Base-by-base conservation (phyloP, 2,329 filamentous ascomycete species). In the Magnaporthales sp. region DNA sequence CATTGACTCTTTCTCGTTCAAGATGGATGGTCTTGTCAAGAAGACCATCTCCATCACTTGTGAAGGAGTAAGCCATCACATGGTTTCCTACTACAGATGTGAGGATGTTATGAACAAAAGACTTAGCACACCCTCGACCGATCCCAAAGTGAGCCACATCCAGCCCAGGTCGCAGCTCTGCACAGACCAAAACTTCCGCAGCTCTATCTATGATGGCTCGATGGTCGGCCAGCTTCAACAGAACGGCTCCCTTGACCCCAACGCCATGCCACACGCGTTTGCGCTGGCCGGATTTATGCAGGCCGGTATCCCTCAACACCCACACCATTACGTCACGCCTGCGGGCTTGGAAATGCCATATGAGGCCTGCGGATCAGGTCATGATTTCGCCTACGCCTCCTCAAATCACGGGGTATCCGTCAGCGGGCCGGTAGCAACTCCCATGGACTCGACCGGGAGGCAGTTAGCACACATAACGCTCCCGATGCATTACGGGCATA, bases 1-100 rank as follows among this genome's bases (percentile, higher is more conserved):
- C 13, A 86, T 94, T n/a, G 93, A 96, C 77, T 93, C 90, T 0
- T 97, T 97, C 72, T 87, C 88, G 31, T 97, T 97, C 83, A 95
- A 95, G 73, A 82, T 87, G 15, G 85, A 87, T 1, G 93, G 93
- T 0, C 79, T 97, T 54, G 86, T 97, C 69, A 97, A 97, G 83
- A 97, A 97, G 81, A 97, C 93, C 0, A 93, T 97, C 77, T 94
- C 90, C 71, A 86, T 97, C 54, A 87, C 85, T 2, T 87, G 90
- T 64, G 84, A 89, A 29, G 90, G 90, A 2, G 85, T 93, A 2
- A 88, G 87, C 2, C 93, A 96, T 73, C 93, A 96, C 73, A 80
- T 97, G 64, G 92, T 97, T 56, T 93, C 90, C 19, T 97, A 97
- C 75, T 97, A 97, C 79, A 91, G 81, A 58, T 83, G 94, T 11